A percentile compares a stretch with the other conserved stretches of the same genome.
These are phyloP conservation scores for Solioccasus polychromus DNA, from an alignment of 768 basidiomycete species.

Conservation along the genomic window DNA sequence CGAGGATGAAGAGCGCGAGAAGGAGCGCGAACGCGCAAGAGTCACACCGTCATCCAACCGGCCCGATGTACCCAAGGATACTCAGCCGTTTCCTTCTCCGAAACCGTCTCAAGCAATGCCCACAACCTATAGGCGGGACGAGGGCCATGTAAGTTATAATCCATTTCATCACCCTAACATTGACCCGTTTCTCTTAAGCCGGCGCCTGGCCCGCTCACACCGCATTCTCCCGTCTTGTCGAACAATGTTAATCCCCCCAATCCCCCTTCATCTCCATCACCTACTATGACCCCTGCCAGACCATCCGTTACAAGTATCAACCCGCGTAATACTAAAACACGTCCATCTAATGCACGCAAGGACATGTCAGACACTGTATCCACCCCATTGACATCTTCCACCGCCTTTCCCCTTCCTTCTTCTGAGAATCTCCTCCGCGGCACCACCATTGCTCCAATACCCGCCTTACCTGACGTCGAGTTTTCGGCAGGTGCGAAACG, in stretches of 20 bases:
- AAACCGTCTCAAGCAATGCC: constrained; percentile 14
- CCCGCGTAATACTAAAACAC: constrained; percentile 30
- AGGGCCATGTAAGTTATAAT: constrained; percentile 31
- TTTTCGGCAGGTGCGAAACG: constrained; percentile 64
- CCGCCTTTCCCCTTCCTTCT: constrained; percentile 23
- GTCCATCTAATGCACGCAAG: constrained; percentile 27
- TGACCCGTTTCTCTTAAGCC: constrained; percentile 20
- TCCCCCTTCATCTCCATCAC: constrained; percentile 26
- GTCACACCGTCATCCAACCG: constrained; percentile 22
- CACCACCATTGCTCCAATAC: constrained; percentile 19
- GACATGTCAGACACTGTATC: constrained; percentile 22
- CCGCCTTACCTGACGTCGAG: constrained; percentile 33
- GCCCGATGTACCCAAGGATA: constrained; percentile 19
- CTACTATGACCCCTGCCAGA: constrained; percentile 23
- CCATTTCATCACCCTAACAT: not conserved
- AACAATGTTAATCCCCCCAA: constrained; percentile 15
- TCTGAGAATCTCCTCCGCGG: constrained; percentile 31
- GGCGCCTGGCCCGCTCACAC: constrained; percentile 29
- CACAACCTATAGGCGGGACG: constrained; percentile 16
- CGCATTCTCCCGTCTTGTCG: constrained; percentile 27
- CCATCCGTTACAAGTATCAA: constrained; percentile 10
- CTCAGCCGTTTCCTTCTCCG: constrained; percentile 19
- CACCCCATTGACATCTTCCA: constrained; percentile 10
- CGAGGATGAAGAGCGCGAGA: constrained; percentile 72
- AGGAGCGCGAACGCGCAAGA: constrained; percentile 43